These are phyloP conservation scores for Mortierella sp. DNA, from an alignment of 371 early-diverging fungal genomes.

Conservation along the genomic window DNA sequence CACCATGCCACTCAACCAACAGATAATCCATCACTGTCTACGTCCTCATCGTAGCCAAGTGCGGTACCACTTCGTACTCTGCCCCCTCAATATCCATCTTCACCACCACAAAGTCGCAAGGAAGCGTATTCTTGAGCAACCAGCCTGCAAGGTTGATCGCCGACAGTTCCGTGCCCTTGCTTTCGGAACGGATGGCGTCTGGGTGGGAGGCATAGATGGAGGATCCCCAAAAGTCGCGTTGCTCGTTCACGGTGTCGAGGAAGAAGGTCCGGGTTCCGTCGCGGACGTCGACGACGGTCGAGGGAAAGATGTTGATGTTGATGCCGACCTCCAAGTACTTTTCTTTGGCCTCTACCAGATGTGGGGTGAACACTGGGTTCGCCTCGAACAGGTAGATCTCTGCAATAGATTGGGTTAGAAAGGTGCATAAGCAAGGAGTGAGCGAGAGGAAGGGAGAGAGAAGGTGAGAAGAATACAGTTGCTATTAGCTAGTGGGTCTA, in stretches of 20 bases:
- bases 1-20: conserved; percentile 29
- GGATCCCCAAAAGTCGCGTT: conserved; percentile 22
- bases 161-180: conserved; percentile 18
- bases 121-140: conserved; percentile 25
- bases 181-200: conserved; percentile 4
- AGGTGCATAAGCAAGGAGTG: too few species aligned
- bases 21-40: conserved; percentile 28
- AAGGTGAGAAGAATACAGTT: too few species aligned
- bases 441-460: too few species aligned
- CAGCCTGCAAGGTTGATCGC: conserved; percentile 18
- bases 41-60: conserved; percentile 25
- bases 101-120: conserved; percentile 33
- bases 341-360: conserved; percentile 21
- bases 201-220: conserved; percentile 24
- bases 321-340: conserved; percentile 8
- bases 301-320: conserved; percentile 31
- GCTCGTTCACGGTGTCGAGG: conserved; percentile 22
- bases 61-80: conserved; percentile 33
- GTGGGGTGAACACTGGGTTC: conserved; percentile 26
- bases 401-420: too few species aligned
- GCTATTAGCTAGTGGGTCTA: not conserved
- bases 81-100: conserved; percentile 40
- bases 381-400: conserved; percentile 32
- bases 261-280: conserved; percentile 21
- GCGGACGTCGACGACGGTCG: conserved; percentile 28